Evolutionary conservation across 2,329 filamentous ascomycete genomes (phyloP).

Genomic region (Botrytis porri): DNA sequence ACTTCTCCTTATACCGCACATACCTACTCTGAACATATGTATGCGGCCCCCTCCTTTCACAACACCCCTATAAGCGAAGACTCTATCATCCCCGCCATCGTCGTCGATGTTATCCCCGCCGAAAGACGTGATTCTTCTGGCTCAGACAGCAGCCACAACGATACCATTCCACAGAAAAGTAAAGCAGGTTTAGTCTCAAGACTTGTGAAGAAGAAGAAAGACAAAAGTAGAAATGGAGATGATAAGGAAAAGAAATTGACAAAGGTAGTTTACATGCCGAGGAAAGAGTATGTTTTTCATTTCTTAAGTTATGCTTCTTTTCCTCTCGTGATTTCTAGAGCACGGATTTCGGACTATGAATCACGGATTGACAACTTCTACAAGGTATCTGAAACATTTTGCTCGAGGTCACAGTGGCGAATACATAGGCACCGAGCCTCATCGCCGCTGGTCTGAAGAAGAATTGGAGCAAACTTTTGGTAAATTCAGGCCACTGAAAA

Average conservation of each 20-base stretch:
- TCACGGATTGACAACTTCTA: not conserved
- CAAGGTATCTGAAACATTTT: conserved; percentile 33
- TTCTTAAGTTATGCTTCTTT: not conserved
- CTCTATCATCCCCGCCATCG: conserved; percentile 36
- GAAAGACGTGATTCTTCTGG: not conserved
- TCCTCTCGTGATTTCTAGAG: not conserved
- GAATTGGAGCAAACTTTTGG: conserved; percentile 34
- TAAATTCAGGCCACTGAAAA: conserved; percentile 29
- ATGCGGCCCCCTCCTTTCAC: conserved; percentile 30
- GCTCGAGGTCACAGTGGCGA: conserved; percentile 32
- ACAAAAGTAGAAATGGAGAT: conserved; percentile 20
- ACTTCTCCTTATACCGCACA: conserved; percentile 30
- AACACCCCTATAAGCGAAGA: conserved; percentile 35
- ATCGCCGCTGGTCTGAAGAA: conserved; percentile 35
- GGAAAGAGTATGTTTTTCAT: conserved; percentile 25
- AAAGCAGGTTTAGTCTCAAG: not conserved
- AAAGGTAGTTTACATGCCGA: conserved; percentile 37
- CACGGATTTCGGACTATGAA: not conserved
- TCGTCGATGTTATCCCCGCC: conserved; percentile 26
- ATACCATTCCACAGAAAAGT: not conserved
- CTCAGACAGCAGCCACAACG: not conserved
- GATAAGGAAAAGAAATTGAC: conserved; percentile 22
- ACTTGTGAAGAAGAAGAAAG: conserved; percentile 20
- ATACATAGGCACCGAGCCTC: conserved; percentile 36
- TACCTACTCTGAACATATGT: conserved; percentile 27